Base-by-base conservation (phyloP, 306 rosid genomes). In the Myrica gale region DNA sequence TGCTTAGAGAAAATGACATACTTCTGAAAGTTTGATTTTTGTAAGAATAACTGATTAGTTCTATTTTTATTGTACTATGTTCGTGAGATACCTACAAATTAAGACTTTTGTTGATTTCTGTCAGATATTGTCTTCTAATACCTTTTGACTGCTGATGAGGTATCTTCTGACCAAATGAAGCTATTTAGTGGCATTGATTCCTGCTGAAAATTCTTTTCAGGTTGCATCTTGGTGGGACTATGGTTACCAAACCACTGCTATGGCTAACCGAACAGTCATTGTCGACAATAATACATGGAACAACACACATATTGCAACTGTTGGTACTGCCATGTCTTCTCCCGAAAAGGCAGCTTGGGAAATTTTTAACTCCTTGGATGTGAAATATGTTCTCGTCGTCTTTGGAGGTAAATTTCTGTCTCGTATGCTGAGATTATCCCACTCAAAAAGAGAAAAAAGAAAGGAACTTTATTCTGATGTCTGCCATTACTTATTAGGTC, bases 151-250 rank as follows among this genome's bases (percentile, higher is more conserved):
- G 10, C 39, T 19, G 21, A 21, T 7, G 23, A 16, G 17, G 19
- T 11, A 5, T 52, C 7, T 17, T 4, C 56, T 12, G 53, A 26
- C 1, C 8, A 39, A 63, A 48, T 32, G n/a, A 50, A 51, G 58
- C 79, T 39, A 45, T 19, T 20, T 23, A 32, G 74, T 63, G 71
- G 80, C 53, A 21, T 58, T 76, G 68, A 69, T 51, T 68, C 76
- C 69, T 57, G 56, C 74, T 68, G 21, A 26, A 77, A 74, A 57
- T 60, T 32, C 3, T 32, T 82, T 84, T 69, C 79, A 96, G 99
- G 99, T 96, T 86, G 99, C 99, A 6, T 96, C 99, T 69, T 96
- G 99, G 99, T 96, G 99, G 99, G 99, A 96, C 72, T 96, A 96
- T 80, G 99, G 99, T 53, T 96, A 96, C 82, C 99, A 96, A 88